A percentile compares a stretch with the other conserved stretches of the same genome.
These are phyloP conservation scores for Yarrowia sp. DNA, from an alignment of 805 yeast genomes.

Conservation along the genomic window DNA sequence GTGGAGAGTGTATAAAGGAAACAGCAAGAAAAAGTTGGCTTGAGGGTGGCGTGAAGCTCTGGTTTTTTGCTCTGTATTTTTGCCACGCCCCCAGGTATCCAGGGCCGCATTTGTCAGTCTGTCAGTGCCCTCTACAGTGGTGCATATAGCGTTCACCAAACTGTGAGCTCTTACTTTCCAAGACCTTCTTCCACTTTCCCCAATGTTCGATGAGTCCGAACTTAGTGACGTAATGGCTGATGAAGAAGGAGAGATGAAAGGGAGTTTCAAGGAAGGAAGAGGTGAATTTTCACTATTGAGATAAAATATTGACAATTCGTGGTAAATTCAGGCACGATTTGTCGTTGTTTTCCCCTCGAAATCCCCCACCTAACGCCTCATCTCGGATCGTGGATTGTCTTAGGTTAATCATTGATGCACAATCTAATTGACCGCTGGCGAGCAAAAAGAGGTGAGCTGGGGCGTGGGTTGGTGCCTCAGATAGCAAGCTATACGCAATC, in stretches of 20 bases:
- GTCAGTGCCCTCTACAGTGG: too few relatives aligned
- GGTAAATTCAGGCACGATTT: neutral
- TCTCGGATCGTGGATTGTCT: neutral
- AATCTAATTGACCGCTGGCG: neutral
- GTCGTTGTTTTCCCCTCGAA: neutral
- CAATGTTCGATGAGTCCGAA: conserved; percentile 16
- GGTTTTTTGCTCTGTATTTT: neutral
- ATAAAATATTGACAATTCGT: neutral
- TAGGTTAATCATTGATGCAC: neutral
- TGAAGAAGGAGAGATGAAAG: neutral
- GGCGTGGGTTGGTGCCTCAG: conserved; percentile 20
- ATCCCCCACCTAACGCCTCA: neutral
- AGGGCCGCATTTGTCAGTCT: too few relatives aligned
- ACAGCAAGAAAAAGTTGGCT: neutral
- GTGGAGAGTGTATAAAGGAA: neutral
- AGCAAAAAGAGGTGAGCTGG: neutral
- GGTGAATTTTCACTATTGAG: neutral
- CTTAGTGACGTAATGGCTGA: conserved; percentile 18
- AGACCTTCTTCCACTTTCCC: conserved; percentile 31
- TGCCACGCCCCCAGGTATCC: neutral
- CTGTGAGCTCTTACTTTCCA: conserved; percentile 14
- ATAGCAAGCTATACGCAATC: conserved; percentile 12
- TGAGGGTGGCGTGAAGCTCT: neutral
- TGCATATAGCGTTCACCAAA: conserved; percentile 4
- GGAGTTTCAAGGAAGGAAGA: neutral